These are phyloP conservation scores for Gaultheria prostrata DNA, from an alignment of 148 eudicot genomes.

Conservation along the genomic window DNA sequence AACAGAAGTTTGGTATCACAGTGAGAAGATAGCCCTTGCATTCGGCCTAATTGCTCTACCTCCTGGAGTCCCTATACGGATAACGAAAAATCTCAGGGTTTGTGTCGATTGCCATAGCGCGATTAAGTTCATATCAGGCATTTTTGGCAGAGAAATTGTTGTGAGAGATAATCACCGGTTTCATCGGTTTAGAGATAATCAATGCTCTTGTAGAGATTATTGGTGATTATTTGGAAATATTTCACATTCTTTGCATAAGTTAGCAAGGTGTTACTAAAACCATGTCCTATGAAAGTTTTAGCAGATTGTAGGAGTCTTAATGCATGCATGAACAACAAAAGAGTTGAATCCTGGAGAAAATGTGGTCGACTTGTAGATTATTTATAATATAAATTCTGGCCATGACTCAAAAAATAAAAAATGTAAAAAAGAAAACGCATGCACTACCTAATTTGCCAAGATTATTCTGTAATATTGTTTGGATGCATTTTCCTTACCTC, in stretches of 20 bases:
- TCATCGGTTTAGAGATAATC: slow-evolving; percentile 42
- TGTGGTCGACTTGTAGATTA: background rate
- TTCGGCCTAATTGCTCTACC: slow-evolving; percentile 51
- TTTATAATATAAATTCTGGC: too few species aligned
- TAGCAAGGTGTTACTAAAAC: background rate
- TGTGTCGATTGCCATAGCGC: slow-evolving; percentile 59
- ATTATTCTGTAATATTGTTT: background rate
- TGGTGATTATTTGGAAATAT: slow-evolving; percentile 31
- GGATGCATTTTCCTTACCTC: background rate
- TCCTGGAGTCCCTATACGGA: slow-evolving; percentile 50
- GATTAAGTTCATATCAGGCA: slow-evolving; percentile 47
- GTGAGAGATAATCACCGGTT: slow-evolving; percentile 53
- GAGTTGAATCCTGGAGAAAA: background rate
- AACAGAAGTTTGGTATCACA: slow-evolving; percentile 56
- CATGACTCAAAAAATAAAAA: too few species aligned
- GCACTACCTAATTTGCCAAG: too few species aligned
- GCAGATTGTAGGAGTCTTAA: background rate
- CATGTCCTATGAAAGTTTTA: background rate
- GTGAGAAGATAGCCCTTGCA: slow-evolving; percentile 65
- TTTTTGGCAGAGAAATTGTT: slow-evolving; percentile 46
- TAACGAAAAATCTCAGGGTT: slow-evolving; percentile 54
- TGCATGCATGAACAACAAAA: background rate
- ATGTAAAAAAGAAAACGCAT: too few species aligned
- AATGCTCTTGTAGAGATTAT: slow-evolving; percentile 56
- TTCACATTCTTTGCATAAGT: background rate